Evolutionary conservation across 176 grass and related monocot species (phyloP), one percentile per base, ranked within the genome.

Genomic region (Hsuehochloa calcarea): DNA sequence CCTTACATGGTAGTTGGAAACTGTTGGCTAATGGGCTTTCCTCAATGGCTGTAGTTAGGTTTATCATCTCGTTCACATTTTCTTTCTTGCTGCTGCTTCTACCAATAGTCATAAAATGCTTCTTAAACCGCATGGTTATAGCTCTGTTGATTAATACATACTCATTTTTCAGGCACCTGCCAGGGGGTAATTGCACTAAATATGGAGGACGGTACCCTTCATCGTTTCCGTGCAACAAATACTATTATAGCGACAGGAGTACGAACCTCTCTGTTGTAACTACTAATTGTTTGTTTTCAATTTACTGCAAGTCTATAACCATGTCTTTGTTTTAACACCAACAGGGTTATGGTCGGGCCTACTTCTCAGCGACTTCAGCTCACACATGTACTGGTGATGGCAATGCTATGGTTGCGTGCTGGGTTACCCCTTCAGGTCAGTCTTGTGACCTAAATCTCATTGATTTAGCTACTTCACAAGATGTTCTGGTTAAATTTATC

Each of bases 371-470:
- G 63, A 99, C 96, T 35, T 99, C 96, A 82, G 96, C 93, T 98
- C 96, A 99, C 79, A 99, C 96, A 45, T 99, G 96, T 87, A 99
- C 96, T 84, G 96, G 96, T 86, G 96, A 99, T 92, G 96, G 96
- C 70, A 99, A 99, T 84, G 96, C 88, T 73, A 99, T 99, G 91
- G 96, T 90, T 20, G 91, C 96, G 96, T 89, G 96, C 96, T 92
- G 96, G 96, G 58, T 88, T 99, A 84, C 85, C 93, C 43, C 96
- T 99, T 27, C 88, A 99, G 80, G 96, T 88, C n/a, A 82, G 81
- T 91, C 22, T 51, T 59, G 25, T 72, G 10, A 52, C 74, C 43
- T 71, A 75, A 63, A 29, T 15, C 19, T 80, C 10, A 26, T 12
- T 73, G 73, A 23, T 38, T 91, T 83, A 54, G 27, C 55, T 60